Evolutionary conservation across 805 yeast species (phyloP).

Genomic region (Lipomyces sp.): DNA sequence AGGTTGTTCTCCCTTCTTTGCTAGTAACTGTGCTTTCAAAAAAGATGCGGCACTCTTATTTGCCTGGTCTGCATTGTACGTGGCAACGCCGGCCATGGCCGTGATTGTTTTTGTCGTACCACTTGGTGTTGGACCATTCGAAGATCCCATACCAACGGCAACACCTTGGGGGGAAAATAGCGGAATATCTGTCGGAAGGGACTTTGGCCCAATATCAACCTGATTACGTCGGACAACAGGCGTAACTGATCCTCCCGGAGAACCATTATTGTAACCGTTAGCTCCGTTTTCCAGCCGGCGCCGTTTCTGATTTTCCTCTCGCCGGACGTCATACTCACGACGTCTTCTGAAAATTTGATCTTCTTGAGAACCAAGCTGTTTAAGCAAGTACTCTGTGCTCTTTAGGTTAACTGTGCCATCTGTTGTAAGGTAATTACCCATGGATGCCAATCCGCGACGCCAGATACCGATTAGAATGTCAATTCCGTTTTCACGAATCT

Average conservation of each 20-base stretch:
- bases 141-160: conserved; percentile 55
- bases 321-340: conserved; percentile 70
- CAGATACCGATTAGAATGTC: conserved; percentile 80
- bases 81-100: conserved; percentile 22
- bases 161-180: conserved; percentile 77
- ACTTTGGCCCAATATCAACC: conserved; percentile 73
- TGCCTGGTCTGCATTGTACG: conserved; percentile 62
- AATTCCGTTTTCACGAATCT: conserved; percentile 92
- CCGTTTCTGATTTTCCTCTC: conserved; percentile 67
- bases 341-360: conserved; percentile 73
- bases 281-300: conserved; percentile 46
- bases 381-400: conserved; percentile 74
- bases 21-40: conserved; percentile 51
- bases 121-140: neutral
- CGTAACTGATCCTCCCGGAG: neutral
- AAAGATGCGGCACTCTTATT: conserved; percentile 71
- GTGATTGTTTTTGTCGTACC: conserved; percentile 26
- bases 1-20: conserved; percentile 20
- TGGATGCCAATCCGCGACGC: conserved; percentile 70
- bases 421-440: conserved; percentile 81
- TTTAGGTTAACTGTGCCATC: conserved; percentile 82
- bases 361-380: conserved; percentile 71
- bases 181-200: conserved; percentile 73
- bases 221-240: conserved; percentile 52
- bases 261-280: neutral